Evolutionary conservation across 2,329 filamentous ascomycete genomes (phyloP).

Genomic region (Fusarium falciforme): DNA sequence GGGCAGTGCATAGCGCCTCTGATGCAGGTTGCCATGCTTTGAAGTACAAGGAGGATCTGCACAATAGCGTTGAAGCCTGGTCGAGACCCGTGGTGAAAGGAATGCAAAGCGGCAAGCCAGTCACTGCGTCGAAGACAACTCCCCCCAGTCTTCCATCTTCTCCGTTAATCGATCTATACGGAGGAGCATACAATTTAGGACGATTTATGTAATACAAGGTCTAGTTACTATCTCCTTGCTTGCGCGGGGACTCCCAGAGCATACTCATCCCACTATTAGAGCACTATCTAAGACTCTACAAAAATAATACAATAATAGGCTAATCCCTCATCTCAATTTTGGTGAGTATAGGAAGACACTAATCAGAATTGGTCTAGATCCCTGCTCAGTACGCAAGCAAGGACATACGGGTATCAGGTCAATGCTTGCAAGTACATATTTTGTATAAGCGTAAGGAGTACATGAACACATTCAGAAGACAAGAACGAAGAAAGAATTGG

Average conservation of each 20-base stretch:
- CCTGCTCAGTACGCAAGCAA: too few relatives aligned
- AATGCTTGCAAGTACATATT: background rate
- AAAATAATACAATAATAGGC: too few relatives aligned
- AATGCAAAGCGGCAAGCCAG: background rate
- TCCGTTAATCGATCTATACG: background rate
- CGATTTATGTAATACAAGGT: background rate
- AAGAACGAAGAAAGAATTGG: background rate
- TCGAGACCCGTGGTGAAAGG: background rate
- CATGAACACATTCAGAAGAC: background rate
- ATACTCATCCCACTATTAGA: too few relatives aligned
- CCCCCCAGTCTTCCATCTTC: background rate
- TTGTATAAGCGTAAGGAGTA: background rate
- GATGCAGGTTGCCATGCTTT: conserved; percentile 2
- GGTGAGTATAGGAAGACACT: too few relatives aligned
- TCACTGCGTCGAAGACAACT: background rate
- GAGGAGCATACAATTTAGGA: background rate
- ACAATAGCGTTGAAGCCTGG: background rate
- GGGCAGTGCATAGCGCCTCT: conserved; percentile 14
- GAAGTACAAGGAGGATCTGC: background rate
- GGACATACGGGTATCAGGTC: background rate
- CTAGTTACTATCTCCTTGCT: background rate
- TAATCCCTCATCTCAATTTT: too few relatives aligned
- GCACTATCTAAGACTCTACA: too few relatives aligned
- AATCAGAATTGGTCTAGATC: too few relatives aligned
- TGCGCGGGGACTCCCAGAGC: too few relatives aligned